Evolutionary conservation across 169 alveolate species (phyloP).

Genomic region (Plasmodium berghei): DNA sequence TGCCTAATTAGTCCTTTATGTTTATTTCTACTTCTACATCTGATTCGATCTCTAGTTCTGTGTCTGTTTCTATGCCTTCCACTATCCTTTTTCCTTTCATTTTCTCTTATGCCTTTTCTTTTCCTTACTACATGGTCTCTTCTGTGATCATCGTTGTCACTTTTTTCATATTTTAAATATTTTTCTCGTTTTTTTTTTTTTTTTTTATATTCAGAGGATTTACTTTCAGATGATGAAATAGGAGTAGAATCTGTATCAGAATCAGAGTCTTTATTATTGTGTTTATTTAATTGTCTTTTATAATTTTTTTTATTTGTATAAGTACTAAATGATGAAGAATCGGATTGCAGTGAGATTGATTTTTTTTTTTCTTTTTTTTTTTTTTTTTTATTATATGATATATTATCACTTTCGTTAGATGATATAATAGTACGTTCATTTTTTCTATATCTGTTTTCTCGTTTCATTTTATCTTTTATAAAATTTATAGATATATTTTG

Average conservation of each 20-base stretch:
- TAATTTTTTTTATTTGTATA: neutral
- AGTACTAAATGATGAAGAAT: neutral
- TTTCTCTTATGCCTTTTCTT: slow-evolving; percentile 3
- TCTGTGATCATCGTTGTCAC: neutral
- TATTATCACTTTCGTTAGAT: neutral
- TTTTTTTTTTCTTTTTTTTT: neutral
- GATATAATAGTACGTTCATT: neutral
- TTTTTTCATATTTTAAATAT: slow-evolving; percentile 3
- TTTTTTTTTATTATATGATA: neutral
- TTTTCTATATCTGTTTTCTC: neutral
- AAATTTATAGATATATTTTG: neutral
- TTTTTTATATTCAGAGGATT: slow-evolving; percentile 15
- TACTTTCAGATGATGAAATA: slow-evolving; percentile 5
- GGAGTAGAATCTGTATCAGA: neutral
- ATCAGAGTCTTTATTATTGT: neutral
- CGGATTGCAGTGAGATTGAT: neutral
- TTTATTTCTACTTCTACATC: slow-evolving; percentile 3
- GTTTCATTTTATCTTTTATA: neutral
- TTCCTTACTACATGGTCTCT: slow-evolving; percentile 9
- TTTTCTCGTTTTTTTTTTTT: neutral
- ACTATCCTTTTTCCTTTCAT: neutral
- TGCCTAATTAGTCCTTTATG: neutral
- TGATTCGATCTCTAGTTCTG: neutral
- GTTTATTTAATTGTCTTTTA: neutral
- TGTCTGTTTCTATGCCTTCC: neutral